Evolutionary conservation across 352 stramenopile species (phyloP).

Genomic region (Phytophthora cajani): DNA sequence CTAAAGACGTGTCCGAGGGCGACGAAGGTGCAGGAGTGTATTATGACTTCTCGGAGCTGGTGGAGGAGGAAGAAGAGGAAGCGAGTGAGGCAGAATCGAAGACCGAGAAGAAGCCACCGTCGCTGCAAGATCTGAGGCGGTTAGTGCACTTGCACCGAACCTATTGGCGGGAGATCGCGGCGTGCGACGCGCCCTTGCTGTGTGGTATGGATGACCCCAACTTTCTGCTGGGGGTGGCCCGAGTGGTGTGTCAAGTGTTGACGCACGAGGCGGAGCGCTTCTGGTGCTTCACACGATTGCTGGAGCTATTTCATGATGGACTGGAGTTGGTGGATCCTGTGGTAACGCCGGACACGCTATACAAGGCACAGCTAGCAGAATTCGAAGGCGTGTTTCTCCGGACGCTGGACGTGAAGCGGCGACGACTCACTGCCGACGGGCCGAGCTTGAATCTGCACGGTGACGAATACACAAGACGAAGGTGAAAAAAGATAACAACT

Average conservation of each 20-base stretch:
- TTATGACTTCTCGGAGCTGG: slow-evolving; percentile 37
- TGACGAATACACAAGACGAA: slow-evolving; percentile 28
- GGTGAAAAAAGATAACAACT: slow-evolving; percentile 1
- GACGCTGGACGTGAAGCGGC: slow-evolving; percentile 58
- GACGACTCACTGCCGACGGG: slow-evolving; percentile 34
- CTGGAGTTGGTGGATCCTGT: slow-evolving; percentile 52
- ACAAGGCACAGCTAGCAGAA: slow-evolving; percentile 49
- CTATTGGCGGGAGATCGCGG: slow-evolving; percentile 52
- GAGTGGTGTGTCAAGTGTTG: slow-evolving; percentile 52
- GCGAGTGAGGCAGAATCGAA: slow-evolving; percentile 4
- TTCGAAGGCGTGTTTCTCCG: slow-evolving; percentile 76
- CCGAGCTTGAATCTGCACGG: slow-evolving; percentile 24
- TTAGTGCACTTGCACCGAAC: slow-evolving; percentile 53
- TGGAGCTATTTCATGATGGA: slow-evolving; percentile 66
- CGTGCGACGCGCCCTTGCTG: slow-evolving; percentile 28
- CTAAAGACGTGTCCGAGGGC: slow-evolving; percentile 22
- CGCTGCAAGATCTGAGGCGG: slow-evolving; percentile 23
- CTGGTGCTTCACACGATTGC: slow-evolving; percentile 70
- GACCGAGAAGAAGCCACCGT: slow-evolving; percentile 3
- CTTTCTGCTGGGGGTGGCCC: slow-evolving; percentile 45
- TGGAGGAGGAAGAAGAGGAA: slow-evolving; percentile 12
- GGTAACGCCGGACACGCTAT: slow-evolving; percentile 42
- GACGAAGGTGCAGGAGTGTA: slow-evolving; percentile 18
- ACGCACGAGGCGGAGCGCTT: slow-evolving; percentile 59
- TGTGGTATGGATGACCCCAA: slow-evolving; percentile 49